These are phyloP conservation scores for Erodium maritimum DNA, from an alignment of 345 rosid species.

Conservation along the genomic window DNA sequence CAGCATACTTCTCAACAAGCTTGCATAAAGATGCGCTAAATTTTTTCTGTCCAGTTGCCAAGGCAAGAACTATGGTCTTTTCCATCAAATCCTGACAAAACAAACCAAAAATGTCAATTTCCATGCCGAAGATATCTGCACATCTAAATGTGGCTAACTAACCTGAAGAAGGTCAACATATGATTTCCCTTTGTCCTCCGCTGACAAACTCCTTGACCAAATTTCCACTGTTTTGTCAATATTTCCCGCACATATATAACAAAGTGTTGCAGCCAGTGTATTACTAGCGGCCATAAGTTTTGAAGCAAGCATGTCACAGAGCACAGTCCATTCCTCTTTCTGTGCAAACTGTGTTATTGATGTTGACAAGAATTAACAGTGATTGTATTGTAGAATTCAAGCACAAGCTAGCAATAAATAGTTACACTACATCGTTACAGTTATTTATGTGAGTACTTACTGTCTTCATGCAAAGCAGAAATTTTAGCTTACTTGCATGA, in stretches of 20 bases:
- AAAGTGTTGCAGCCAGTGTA: constrained; percentile 84
- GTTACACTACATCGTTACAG: not conserved
- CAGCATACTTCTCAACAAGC: constrained; percentile 95
- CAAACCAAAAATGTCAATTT: constrained; percentile 9
- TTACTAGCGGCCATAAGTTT: constrained; percentile 66
- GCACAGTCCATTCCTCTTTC: constrained; percentile 73
- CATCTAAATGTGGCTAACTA: constrained; percentile 18
- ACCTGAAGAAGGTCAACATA: constrained; percentile 95
- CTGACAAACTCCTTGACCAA: constrained; percentile 78
- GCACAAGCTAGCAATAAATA: not conserved
- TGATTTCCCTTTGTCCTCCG: constrained; percentile 56
- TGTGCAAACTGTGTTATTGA: constrained; percentile 63
- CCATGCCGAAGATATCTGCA: constrained; percentile 4
- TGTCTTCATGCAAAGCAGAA: not conserved
- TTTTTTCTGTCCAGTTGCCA: constrained; percentile 87
- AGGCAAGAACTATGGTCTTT: constrained; percentile 89
- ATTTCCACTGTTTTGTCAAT: constrained; percentile 97
- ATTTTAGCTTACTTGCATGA: not conserved
- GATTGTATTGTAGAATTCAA: not conserved
- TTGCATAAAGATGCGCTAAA: constrained; percentile 87
- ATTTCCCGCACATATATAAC: constrained; percentile 94
- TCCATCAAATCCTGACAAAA: constrained; percentile 89
- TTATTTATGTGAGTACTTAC: not conserved
- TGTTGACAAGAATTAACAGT: constrained; percentile 6
- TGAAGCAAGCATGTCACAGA: constrained; percentile 77